Evolutionary conservation across 192 early-diverging fungal genomes (phyloP).

Genomic region (Haplosporangium gracile): DNA sequence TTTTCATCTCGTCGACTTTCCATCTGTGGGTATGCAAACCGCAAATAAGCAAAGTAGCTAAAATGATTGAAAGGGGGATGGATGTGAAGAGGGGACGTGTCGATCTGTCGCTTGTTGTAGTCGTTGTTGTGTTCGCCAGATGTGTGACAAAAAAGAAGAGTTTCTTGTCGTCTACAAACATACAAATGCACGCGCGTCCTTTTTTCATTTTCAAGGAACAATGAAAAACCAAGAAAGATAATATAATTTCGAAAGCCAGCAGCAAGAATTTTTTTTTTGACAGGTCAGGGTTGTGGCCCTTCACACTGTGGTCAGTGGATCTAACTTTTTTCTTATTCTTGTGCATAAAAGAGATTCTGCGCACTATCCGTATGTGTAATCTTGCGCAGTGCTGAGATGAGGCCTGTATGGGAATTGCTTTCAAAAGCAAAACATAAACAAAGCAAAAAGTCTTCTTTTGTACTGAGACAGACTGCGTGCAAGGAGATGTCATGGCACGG

Average conservation of each 20-base stretch:
- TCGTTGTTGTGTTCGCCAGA: neutral
- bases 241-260: neutral
- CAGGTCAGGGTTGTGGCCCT: no score
- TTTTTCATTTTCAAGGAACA: neutral
- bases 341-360: no score
- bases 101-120: neutral
- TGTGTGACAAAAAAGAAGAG: neutral
- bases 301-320: no score
- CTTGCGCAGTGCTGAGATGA: no score
- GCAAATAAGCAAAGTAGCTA: neutral
- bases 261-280: no score
- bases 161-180: neutral
- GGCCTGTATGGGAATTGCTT: no score
- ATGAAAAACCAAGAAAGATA: slow-evolving; percentile 2
- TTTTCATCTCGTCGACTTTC: neutral
- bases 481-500: no score
- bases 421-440: no score
- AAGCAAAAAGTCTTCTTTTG: no score
- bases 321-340: no score
- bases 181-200: neutral
- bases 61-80: neutral
- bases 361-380: no score
- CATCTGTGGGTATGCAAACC: neutral
- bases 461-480: no score
- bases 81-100: neutral